Percentiles rank a stretch among this genome's conserved stretches.
phyloP scores from a whole-genome alignment of 2,329 filamentous ascomycete genomes.

The Stenocarpella maydis region DNA sequence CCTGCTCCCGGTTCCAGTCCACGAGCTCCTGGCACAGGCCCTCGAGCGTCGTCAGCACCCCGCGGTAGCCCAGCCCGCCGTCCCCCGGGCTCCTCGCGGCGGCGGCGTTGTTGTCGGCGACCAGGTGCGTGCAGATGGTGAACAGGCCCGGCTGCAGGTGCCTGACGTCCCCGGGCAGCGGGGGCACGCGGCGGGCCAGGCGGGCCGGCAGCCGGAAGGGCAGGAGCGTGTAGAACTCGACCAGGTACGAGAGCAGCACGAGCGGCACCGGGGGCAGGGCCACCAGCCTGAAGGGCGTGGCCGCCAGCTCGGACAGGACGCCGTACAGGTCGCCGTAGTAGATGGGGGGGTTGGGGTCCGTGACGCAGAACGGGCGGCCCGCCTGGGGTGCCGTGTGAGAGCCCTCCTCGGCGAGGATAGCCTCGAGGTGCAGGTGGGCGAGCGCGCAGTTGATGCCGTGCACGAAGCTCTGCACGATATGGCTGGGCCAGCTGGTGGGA shows the following conservation, averaged over 20 bases:
- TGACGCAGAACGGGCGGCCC: conserved; percentile 51
- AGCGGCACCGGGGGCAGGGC: conserved; percentile 45
- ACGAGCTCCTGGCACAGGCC: conserved; percentile 51
- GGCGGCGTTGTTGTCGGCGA: conserved; percentile 48
- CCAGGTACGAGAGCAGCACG: conserved; percentile 46
- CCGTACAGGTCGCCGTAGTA: conserved; percentile 48
- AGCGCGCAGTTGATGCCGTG: conserved; percentile 53
- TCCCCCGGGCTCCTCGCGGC: conserved; percentile 43
- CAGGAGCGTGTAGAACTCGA: conserved; percentile 49
- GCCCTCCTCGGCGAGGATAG: conserved; percentile 44
- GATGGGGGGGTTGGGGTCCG: conserved; percentile 53
- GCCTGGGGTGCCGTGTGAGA: conserved; percentile 42
- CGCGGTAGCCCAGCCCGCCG: conserved; percentile 51
- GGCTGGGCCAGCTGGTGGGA: conserved; percentile 47
- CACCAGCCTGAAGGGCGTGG: conserved; percentile 47
- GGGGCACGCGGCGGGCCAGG: conserved; percentile 43
- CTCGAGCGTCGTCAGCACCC: conserved; percentile 49
- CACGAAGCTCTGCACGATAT: conserved; percentile 51
- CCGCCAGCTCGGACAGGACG: conserved; percentile 45
- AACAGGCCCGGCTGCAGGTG: conserved; percentile 52
- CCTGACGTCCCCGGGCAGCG: conserved; percentile 45
- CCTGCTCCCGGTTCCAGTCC: conserved; percentile 52
- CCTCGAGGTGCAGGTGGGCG: conserved; percentile 52
- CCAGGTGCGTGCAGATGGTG: conserved; percentile 51
- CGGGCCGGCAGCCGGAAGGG: conserved; percentile 40